Evolutionary conservation across 164 flowering plant species (phyloP).

Genomic region (Nelumbo lutea): DNA sequence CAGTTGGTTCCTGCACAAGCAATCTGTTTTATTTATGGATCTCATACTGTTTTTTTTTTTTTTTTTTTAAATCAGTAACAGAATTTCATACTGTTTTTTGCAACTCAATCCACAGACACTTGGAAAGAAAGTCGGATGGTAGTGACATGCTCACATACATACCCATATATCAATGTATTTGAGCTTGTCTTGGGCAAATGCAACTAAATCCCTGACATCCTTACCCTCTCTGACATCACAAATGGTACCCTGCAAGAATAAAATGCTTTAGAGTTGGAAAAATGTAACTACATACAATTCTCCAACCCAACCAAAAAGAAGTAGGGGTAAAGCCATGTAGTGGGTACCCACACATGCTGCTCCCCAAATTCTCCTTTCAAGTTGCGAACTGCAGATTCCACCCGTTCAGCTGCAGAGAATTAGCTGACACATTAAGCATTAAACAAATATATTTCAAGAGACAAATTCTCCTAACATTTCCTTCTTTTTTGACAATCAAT

Average conservation of each 20-base stretch:
- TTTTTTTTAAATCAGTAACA: too few relatives aligned
- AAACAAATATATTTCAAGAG: neutral
- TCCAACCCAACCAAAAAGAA: neutral
- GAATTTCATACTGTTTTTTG: too few relatives aligned
- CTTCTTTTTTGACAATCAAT: neutral
- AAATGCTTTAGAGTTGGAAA: slow-evolving; percentile 1
- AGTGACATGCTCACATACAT: slow-evolving; percentile 5
- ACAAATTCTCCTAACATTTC: neutral
- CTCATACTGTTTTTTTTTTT: too few relatives aligned
- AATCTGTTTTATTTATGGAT: too few relatives aligned
- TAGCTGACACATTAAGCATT: slow-evolving; percentile 1
- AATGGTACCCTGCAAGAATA: slow-evolving; percentile 55
- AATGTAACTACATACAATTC: slow-evolving; percentile 5
- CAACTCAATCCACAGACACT: neutral
- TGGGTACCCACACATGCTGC: slow-evolving; percentile 95
- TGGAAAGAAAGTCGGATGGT: neutral
- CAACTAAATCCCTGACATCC: slow-evolving; percentile 69
- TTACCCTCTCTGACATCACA: slow-evolving; percentile 81
- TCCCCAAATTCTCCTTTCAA: slow-evolving; percentile 71
- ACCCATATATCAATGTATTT: slow-evolving; percentile 89
- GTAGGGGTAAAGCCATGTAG: slow-evolving; percentile 20
- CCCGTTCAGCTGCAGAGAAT: slow-evolving; percentile 56
- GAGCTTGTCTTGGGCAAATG: slow-evolving; percentile 55
- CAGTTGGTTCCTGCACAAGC: too few relatives aligned
- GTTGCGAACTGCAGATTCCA: slow-evolving; percentile 56